Evolutionary conservation across 2,329 filamentous ascomycete genomes (phyloP), one percentile per base, ranked within the genome.

Genomic region (Fusarium praegraminearum): DNA sequence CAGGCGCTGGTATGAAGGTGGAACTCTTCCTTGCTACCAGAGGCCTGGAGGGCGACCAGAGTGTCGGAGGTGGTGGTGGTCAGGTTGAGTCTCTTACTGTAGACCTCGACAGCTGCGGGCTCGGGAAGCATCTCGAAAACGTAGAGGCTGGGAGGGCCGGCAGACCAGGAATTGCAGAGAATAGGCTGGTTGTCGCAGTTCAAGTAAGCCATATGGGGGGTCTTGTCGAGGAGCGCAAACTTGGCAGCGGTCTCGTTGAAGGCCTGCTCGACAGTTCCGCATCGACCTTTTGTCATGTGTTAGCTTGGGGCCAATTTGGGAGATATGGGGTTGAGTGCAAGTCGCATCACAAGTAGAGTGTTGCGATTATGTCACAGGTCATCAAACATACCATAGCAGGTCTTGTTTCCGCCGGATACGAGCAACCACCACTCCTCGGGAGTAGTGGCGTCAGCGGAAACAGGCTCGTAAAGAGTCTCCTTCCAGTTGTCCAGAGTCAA

Each of bases 391-490:
- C 87, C 86, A 76, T 86, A 90, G 82, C 92, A 95, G 33, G 92
- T 93, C 82, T 89, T 91, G 84, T 94, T 94, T 72, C 91, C 85
- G 58, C 92, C 92, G 12, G 89, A 92, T 71, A 93, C 81, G 71
- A 92, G 85, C 65, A 95, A 83, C 84, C 91, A 90, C 91, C 91
- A 94, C 80, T 93, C 90, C 80, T 91, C 90, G 7, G 91, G 90
- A 66, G 84, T 85, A 13, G 87, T 86, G 67, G 86, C 85, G 30
- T 80, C 87, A 11, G 87, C 80, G 65, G 87, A 83, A 61, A 91
- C 87, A 32, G 88, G 86, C 52, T 83, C 82, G 76, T 87, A 89
- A 64, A 95, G 83, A 4, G 89, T 87, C 28, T 90, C 81, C 78
- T 90, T 87, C 91, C 91, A 93, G 84, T 90, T 91, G 69, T 89